Evolutionary conservation across 1,284 basidiomycete genomes (phyloP).

Genomic region (Ceratobasidium theobromae): DNA sequence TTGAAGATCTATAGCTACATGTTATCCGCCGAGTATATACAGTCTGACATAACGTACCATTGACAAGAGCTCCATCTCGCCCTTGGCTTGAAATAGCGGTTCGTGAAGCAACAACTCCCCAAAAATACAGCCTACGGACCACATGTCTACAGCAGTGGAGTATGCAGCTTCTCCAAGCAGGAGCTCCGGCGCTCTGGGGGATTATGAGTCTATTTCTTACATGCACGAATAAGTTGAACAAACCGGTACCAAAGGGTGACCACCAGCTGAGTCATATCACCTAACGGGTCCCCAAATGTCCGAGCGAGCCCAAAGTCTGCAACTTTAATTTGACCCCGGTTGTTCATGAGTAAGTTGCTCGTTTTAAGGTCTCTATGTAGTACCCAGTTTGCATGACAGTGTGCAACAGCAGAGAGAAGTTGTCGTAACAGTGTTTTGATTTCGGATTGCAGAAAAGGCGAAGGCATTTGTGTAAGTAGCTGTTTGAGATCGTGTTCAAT

Average conservation of each 20-base stretch:
- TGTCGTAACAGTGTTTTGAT: slow-evolving; percentile 97
- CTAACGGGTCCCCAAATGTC: slow-evolving; percentile 91
- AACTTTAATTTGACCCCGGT: slow-evolving; percentile 96
- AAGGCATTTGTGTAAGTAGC: slow-evolving; percentile 88
- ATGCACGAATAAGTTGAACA: slow-evolving; percentile 42
- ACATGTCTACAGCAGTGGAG: slow-evolving; percentile 96
- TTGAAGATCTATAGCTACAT: slow-evolving; percentile 64
- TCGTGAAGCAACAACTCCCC: slow-evolving; percentile 93
- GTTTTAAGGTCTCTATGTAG: slow-evolving; percentile 97
- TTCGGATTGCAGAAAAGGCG: slow-evolving; percentile 94
- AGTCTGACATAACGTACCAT: slow-evolving; percentile 54
- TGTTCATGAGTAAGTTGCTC: slow-evolving; percentile 97
- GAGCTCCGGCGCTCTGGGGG: slow-evolving; percentile 77
- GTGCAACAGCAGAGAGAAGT: slow-evolving; percentile 86
- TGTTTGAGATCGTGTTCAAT: slow-evolving; percentile 99
- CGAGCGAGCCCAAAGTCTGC: slow-evolving; percentile 98
- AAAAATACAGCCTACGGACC: slow-evolving; percentile 99
- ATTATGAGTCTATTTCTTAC: background rate
- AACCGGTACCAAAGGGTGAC: slow-evolving; percentile 99
- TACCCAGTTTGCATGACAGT: slow-evolving; percentile 97
- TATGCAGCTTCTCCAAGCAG: slow-evolving; percentile 90
- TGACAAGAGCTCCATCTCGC: slow-evolving; percentile 88
- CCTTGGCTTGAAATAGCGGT: slow-evolving; percentile 93
- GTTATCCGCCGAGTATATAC: background rate
- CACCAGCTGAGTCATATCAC: slow-evolving; percentile 95